These are phyloP conservation scores for Cyathus striatus DNA, from an alignment of 768 basidiomycete species.

Conservation along the genomic window DNA sequence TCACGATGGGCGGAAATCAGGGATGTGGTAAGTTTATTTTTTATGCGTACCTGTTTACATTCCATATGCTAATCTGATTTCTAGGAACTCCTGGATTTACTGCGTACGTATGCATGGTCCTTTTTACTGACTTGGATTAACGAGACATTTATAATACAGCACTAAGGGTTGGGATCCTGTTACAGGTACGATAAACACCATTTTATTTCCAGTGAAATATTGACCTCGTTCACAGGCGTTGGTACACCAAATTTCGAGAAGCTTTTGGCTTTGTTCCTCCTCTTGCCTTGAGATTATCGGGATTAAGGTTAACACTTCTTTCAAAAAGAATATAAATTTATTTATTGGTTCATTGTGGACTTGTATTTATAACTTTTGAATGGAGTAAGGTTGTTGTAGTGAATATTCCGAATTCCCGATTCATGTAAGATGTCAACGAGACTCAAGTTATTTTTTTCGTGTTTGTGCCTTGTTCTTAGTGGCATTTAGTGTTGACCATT, in stretches of 20 bases:
- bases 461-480: too few species aligned
- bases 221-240: slow-evolving; percentile 15
- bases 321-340: too few species aligned
- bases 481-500: too few species aligned
- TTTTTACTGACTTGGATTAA: background rate
- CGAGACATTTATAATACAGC: slow-evolving; percentile 11
- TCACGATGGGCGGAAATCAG: slow-evolving; percentile 32
- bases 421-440: too few species aligned
- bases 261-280: slow-evolving; percentile 25
- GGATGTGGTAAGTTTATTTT: slow-evolving; percentile 25
- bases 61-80: background rate
- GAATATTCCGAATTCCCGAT: too few species aligned
- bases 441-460: too few species aligned
- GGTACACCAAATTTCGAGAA: slow-evolving; percentile 30
- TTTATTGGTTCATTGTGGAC: too few species aligned
- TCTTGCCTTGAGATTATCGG: slow-evolving; percentile 31
- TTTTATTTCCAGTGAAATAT: background rate
- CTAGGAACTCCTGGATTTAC: slow-evolving; percentile 28
- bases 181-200: slow-evolving; percentile 18
- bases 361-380: too few species aligned
- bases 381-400: too few species aligned
- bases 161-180: slow-evolving; percentile 38
- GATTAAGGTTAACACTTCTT: too few species aligned
- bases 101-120: slow-evolving; percentile 20
- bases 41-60: background rate